phyloP scores from a whole-genome alignment of 192 early-diverging fungal genomes.

The Gryganskiella cystojenkinii region DNA sequence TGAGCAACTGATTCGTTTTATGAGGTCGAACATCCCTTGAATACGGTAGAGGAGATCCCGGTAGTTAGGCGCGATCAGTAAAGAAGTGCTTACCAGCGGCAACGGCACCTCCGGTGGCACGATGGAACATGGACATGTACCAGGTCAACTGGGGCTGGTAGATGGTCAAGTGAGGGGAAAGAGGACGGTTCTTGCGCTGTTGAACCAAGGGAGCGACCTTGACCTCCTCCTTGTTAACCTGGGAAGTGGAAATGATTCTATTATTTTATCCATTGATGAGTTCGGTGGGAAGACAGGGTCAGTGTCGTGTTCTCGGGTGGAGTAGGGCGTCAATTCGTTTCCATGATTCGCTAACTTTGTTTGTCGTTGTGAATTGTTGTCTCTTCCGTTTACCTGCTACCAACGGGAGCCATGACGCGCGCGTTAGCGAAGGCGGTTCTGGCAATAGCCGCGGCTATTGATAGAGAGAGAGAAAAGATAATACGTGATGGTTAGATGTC shows the following conservation, averaged over 20 bases:
- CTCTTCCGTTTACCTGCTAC: conserved; percentile 27
- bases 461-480: background rate
- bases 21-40: conserved; percentile 5
- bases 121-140: conserved; percentile 77
- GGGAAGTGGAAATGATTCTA: conserved; percentile 48
- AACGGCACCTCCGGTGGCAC: conserved; percentile 80
- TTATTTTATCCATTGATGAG: background rate
- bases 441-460: conserved; percentile 30
- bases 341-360: background rate
- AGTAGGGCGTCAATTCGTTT: background rate
- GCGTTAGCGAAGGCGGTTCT: conserved; percentile 25
- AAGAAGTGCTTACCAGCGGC: conserved; percentile 64
- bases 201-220: conserved; percentile 53
- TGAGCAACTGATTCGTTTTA: background rate
- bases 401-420: conserved; percentile 46
- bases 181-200: conserved; percentile 76
- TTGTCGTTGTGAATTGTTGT: background rate
- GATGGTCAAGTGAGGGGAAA: conserved; percentile 87
- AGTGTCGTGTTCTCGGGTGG: background rate
- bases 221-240: conserved; percentile 29
- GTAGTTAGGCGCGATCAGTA: background rate
- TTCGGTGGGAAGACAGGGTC: background rate
- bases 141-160: conserved; percentile 93
- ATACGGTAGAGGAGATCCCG: conserved; percentile 33
- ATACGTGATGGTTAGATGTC: background rate